Conservation (phyloP, 495 filamentous ascomycete species). For the Xeromyces bisporus region DNA sequence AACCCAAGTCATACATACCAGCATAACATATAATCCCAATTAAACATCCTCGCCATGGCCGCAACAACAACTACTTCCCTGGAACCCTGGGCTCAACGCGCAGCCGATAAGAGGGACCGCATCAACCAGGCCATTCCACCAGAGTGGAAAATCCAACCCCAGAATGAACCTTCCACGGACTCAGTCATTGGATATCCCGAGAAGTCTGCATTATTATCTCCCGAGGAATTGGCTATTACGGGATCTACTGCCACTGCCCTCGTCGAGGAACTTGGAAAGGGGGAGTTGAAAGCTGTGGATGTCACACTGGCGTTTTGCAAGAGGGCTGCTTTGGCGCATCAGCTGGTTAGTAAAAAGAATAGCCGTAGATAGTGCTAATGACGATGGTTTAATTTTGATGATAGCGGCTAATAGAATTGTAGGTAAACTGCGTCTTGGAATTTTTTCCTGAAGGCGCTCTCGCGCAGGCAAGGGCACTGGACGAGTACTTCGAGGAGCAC, state of each 20-base stretch:
- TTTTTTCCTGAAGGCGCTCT: slow-evolving; percentile 39
- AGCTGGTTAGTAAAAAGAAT: slow-evolving; percentile 6
- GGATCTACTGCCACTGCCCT: slow-evolving; percentile 29
- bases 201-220: slow-evolving; percentile 24
- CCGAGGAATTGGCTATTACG: slow-evolving; percentile 36
- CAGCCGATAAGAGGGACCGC: background rate
- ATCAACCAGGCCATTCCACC: background rate
- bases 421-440: slow-evolving; percentile 37
- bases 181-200: background rate
- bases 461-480: slow-evolving; percentile 36
- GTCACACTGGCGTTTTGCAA: slow-evolving; percentile 42
- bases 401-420: no score
- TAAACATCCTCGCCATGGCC: no score
- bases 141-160: background rate
- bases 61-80: no score
- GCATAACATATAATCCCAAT: no score
- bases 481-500: slow-evolving; percentile 27
- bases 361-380: no score
- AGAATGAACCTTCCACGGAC: background rate
- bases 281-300: slow-evolving; percentile 29
- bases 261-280: slow-evolving; percentile 8
- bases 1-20: no score
- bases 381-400: no score
- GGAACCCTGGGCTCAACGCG: background rate
- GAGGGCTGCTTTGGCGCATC: slow-evolving; percentile 20